phyloP scores from a whole-genome alignment of 257 asterid species.

The Plectranthus barbatus region DNA sequence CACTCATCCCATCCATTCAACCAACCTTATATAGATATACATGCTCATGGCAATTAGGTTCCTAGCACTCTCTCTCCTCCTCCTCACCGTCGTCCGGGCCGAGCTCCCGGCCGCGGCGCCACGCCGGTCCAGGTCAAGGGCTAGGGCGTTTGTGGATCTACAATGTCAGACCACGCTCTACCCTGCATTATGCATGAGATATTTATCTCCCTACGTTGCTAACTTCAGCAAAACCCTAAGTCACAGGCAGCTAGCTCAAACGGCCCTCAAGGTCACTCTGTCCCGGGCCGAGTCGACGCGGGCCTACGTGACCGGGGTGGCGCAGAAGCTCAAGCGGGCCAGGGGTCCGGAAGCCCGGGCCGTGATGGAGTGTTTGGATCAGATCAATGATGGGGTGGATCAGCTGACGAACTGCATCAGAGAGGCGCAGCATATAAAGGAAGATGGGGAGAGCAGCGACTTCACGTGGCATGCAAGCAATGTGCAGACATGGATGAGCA shows the following conservation, averaged over 20 bases:
- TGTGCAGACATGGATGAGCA: constrained; percentile 71
- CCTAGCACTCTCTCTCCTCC: constrained; percentile 18
- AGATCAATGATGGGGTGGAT: constrained; percentile 36
- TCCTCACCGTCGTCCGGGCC: constrained; percentile 13
- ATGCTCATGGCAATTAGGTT: constrained; percentile 5
- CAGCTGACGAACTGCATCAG: constrained; percentile 28
- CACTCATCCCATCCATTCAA: not conserved
- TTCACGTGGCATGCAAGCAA: constrained; percentile 52
- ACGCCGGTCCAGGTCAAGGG: constrained; percentile 23
- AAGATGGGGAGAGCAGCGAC: constrained; percentile 19
- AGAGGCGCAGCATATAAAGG: constrained; percentile 29
- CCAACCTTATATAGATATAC: too few relatives aligned
- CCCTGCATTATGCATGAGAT: constrained; percentile 29
- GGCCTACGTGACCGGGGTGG: constrained; percentile 33
- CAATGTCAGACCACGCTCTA: constrained; percentile 45
- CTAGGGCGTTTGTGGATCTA: constrained; percentile 28
- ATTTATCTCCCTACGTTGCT: constrained; percentile 19
- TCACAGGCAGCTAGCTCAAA: constrained; percentile 40
- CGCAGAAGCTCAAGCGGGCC: constrained; percentile 23
- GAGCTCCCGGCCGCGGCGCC: not conserved
- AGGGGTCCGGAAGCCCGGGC: constrained; percentile 30
- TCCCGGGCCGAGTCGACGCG: constrained; percentile 39
- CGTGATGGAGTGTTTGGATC: constrained; percentile 26
- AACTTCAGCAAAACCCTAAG: constrained; percentile 25
- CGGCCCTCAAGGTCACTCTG: constrained; percentile 44